phyloP scores from a whole-genome alignment of 2,329 filamentous ascomycete species.

The Aspergillus quadricinctus region DNA sequence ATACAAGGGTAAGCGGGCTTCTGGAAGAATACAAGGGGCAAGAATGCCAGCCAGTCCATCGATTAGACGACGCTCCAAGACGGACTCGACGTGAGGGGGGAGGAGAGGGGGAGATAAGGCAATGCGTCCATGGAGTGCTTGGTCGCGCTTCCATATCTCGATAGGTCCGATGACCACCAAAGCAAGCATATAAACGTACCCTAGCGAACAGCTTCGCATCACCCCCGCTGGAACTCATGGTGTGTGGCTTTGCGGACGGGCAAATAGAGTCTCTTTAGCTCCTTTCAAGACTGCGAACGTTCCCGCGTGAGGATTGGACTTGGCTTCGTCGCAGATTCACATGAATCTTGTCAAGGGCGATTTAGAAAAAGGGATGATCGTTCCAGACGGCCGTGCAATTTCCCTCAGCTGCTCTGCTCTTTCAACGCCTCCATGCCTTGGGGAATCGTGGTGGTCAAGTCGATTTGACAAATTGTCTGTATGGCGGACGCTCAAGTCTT shows the following conservation, averaged over 20 bases:
- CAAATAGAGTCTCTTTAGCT: constrained; percentile 4
- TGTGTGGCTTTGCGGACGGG: constrained; percentile 18
- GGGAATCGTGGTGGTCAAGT: not conserved
- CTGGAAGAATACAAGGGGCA: not conserved
- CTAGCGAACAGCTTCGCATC: constrained; percentile 99
- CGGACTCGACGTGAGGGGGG: constrained; percentile 10
- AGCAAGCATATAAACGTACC: constrained; percentile 56
- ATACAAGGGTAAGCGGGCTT: not conserved
- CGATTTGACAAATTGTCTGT: not conserved
- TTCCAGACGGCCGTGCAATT: constrained; percentile 6
- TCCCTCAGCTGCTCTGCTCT: constrained; percentile 18
- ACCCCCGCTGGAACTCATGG: constrained; percentile 68
- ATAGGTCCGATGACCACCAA: constrained; percentile 13
- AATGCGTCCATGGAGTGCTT: not conserved
- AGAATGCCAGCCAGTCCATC: not conserved
- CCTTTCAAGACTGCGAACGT: not conserved
- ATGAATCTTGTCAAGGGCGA: constrained; percentile 10
- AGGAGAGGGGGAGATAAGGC: constrained; percentile 8
- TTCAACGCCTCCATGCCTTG: constrained; percentile 19
- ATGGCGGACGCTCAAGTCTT: not conserved
- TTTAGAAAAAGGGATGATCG: constrained; percentile 1
- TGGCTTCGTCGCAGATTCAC: constrained; percentile 12
- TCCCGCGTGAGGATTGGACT: not conserved
- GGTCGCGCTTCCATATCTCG: constrained; percentile 1
- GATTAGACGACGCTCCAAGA: not conserved